These are phyloP conservation scores for Forsythia viridissima DNA, from an alignment of 257 asterid genomes.

Conservation along the genomic window DNA sequence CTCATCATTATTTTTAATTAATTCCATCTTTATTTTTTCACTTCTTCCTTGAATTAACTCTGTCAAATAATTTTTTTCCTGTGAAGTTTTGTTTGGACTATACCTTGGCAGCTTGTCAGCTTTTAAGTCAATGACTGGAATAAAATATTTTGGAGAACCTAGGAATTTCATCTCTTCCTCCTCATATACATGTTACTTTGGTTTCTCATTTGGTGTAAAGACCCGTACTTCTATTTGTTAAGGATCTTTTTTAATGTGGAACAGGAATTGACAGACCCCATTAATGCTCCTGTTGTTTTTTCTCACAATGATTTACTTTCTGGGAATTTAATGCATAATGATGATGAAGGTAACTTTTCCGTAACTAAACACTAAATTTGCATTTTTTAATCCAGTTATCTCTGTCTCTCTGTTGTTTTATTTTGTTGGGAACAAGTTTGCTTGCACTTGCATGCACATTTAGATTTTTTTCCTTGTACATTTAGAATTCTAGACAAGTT, in stretches of 20 bases:
- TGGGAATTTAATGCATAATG: slow-evolving; percentile 92
- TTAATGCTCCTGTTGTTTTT: slow-evolving; percentile 71
- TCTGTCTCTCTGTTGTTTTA: slow-evolving; percentile 15
- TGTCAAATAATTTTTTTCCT: neutral
- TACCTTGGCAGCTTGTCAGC: neutral
- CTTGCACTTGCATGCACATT: slow-evolving; percentile 3
- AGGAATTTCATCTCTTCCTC: slow-evolving; percentile 18
- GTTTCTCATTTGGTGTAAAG: neutral
- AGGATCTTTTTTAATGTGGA: slow-evolving; percentile 27
- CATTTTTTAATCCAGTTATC: neutral
- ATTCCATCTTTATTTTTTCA: slow-evolving; percentile 6
- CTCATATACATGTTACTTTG: slow-evolving; percentile 14
- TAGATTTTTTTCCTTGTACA: neutral
- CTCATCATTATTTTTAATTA: neutral
- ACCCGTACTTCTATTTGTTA: neutral
- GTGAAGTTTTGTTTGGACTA: slow-evolving; percentile 16
- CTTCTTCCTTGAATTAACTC: neutral
- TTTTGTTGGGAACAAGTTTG: slow-evolving; percentile 3
- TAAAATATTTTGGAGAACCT: slow-evolving; percentile 5
- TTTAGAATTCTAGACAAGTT: neutral
- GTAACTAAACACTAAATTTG: slow-evolving; percentile 13
- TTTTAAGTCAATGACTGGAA: slow-evolving; percentile 10
- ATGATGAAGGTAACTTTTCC: slow-evolving; percentile 65
- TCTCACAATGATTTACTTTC: slow-evolving; percentile 90
- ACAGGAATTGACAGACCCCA: slow-evolving; percentile 80